Base-by-base conservation (phyloP, 139 green algal species). In the Chlorella sp. region DNA sequence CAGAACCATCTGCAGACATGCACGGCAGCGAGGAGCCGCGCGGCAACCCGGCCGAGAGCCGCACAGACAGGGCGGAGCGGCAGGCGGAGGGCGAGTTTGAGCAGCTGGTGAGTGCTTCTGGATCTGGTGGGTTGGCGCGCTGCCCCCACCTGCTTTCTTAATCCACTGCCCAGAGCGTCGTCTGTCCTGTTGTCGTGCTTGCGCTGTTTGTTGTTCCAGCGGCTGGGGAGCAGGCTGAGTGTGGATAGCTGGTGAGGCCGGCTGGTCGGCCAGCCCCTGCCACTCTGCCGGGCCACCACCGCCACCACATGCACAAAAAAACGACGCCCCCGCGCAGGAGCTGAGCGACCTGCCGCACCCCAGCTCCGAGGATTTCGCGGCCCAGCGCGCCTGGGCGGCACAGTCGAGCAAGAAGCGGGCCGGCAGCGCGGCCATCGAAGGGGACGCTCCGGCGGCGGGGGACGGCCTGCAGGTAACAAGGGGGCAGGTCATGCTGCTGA, bases 401-500 rank as follows among this genome's bases (percentile, higher is more conserved):
- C 76, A 83, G 9, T 64, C 40, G 28, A 28, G 13, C 51, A 60
- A 74, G 60, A 48, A n/a, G 38, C 56, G 30, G 28, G 36, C 14
- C 22, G 46, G 20, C 60, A 46, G 20, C 34, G 82, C 67, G 2
- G 67, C 74, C n/a, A 67, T 86, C 11, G 73, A 78, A n/a, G 82
- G 82, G 2, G 82, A 86, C 22, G 82, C 82, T 16, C 82, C 82
- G 0, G 82, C 74, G 0, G 82, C 82, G 0, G 82, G 82, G 1
- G 82, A 74, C 36, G 82, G 82, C 28, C 46, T 82, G 74, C 70
- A 86, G 82, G 77, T 36, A 13, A 38, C 51, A 34, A 20, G 22
- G 3, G 34, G 14, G 76, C 17, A 16, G 26, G 14, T 46, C 36
- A 16, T 26, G 22, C 8, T 44, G 16, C 20, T 73, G 65, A 11